Conservation (phyloP, 148 eudicot species). For the Fagopyrum homotropicum region DNA sequence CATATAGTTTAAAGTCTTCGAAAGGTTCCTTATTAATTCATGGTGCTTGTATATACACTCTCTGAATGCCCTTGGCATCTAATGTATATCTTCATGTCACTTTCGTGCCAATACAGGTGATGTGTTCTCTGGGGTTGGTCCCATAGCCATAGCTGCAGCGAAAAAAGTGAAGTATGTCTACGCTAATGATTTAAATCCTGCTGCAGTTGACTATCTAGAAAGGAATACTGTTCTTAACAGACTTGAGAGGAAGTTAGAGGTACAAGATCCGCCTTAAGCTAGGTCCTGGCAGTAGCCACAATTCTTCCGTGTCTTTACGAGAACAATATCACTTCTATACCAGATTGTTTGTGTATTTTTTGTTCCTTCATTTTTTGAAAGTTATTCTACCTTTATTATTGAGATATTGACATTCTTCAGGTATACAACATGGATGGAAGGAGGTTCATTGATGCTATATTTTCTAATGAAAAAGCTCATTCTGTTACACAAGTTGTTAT, state of each 20-base stretch:
- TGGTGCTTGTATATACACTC: not conserved
- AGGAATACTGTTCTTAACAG: constrained; percentile 72
- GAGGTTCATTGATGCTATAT: no score
- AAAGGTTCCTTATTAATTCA: not conserved
- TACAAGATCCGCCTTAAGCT: constrained; percentile 15
- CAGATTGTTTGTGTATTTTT: no score
- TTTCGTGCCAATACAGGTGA: constrained; percentile 47
- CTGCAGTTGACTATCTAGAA: constrained; percentile 78
- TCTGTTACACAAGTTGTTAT: no score
- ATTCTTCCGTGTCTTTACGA: no score
- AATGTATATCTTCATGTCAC: not conserved
- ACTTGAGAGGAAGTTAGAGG: constrained; percentile 89
- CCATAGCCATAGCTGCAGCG: constrained; percentile 90
- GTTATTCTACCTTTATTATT: no score
- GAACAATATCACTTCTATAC: no score
- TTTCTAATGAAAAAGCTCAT: no score
- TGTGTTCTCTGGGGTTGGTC: constrained; percentile 97
- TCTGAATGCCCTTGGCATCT: not conserved
- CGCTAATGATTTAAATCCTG: constrained; percentile 90
- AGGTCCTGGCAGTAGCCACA: not conserved
- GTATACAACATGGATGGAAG: no score
- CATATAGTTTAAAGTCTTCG: not conserved
- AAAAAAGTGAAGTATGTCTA: constrained; percentile 81
- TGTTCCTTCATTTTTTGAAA: no score
- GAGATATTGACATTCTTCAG: no score